phyloP scores from a whole-genome alignment of 2,329 filamentous ascomycete genomes.

The Fusarium goolgardi region DNA sequence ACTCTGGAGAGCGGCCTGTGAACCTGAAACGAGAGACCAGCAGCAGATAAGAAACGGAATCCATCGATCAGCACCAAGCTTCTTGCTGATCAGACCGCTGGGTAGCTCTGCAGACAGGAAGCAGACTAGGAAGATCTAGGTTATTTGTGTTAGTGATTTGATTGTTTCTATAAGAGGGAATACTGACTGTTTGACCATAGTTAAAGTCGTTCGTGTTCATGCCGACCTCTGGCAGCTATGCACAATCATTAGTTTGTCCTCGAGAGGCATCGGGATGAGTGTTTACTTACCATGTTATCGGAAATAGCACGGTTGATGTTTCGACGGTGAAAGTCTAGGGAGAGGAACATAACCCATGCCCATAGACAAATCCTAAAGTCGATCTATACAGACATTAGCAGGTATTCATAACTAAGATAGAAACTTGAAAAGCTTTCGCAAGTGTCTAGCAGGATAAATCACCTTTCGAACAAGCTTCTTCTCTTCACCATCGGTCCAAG shows the following conservation, averaged over 20 bases:
- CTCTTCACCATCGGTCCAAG: constrained; percentile 62
- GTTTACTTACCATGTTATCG: constrained; percentile 51
- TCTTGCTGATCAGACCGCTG: constrained; percentile 62
- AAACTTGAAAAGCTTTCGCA: neutral
- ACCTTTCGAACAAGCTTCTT: constrained; percentile 60
- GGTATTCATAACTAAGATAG: neutral
- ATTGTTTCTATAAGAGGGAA: neutral
- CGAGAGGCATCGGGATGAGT: neutral
- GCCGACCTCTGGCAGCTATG: constrained; percentile 53
- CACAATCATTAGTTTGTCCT: neutral
- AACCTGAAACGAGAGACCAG: constrained; percentile 56
- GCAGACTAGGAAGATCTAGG: constrained; percentile 56
- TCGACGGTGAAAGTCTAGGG: constrained; percentile 59
- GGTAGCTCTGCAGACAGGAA: constrained; percentile 63
- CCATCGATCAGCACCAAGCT: constrained; percentile 61
- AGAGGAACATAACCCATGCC: constrained; percentile 62
- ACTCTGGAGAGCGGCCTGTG: constrained; percentile 54
- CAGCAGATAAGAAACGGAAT: constrained; percentile 56
- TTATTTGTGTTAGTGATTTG: neutral
- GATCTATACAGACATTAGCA: constrained; percentile 53
- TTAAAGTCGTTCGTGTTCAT: constrained; percentile 61
- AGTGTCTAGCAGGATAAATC: neutral
- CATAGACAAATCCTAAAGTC: constrained; percentile 56
- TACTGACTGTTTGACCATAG: constrained; percentile 54
- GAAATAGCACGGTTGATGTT: constrained; percentile 60